Conservation (phyloP, 2,329 filamentous ascomycete genomes). For the Pyrenophora graminea region DNA sequence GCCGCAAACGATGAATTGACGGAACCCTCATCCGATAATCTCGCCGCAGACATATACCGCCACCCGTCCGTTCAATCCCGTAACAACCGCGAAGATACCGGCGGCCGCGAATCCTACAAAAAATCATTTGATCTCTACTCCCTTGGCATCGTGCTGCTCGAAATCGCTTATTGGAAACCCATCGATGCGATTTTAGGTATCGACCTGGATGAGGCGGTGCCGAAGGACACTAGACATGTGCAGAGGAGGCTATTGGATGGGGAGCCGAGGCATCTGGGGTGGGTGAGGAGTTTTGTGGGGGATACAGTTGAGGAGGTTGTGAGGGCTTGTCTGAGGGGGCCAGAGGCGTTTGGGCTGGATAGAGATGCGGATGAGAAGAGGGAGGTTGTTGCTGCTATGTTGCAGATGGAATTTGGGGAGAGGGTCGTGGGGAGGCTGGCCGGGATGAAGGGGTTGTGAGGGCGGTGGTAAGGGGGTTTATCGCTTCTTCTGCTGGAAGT, state of each 20-base stretch:
- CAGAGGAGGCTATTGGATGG: conserved; percentile 35
- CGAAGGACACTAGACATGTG: conserved; percentile 47
- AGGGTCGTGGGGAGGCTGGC: conserved; percentile 36
- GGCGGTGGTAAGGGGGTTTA: too few relatives aligned
- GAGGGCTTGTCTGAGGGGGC: conserved; percentile 37
- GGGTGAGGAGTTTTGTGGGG: conserved; percentile 35
- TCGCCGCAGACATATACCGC: conserved; percentile 56
- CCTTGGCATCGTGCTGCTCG: conserved; percentile 58
- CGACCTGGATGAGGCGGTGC: conserved; percentile 40
- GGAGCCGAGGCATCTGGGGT: conserved; percentile 21
- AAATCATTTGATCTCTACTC: conserved; percentile 60
- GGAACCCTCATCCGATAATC: conserved; percentile 53
- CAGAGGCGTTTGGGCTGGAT: conserved; percentile 34
- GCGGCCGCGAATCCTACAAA: conserved; percentile 41
- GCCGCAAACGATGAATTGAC: conserved; percentile 57
- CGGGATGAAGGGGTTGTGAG: conserved; percentile 27
- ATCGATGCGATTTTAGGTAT: conserved; percentile 53
- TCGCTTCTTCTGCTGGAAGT: too few relatives aligned
- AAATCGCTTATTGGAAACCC: conserved; percentile 59
- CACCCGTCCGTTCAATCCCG: conserved; percentile 53
- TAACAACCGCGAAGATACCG: conserved; percentile 32
- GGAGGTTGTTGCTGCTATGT: conserved; percentile 31
- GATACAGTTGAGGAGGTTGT: conserved; percentile 32
- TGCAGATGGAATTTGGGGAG: conserved; percentile 41
- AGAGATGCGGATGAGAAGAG: conserved; percentile 37